Percentiles rank a stretch among this genome's conserved stretches.
These are phyloP conservation scores for Botrytis medusae DNA, from an alignment of 2,329 filamentous ascomycete species.

Conservation along the genomic window DNA sequence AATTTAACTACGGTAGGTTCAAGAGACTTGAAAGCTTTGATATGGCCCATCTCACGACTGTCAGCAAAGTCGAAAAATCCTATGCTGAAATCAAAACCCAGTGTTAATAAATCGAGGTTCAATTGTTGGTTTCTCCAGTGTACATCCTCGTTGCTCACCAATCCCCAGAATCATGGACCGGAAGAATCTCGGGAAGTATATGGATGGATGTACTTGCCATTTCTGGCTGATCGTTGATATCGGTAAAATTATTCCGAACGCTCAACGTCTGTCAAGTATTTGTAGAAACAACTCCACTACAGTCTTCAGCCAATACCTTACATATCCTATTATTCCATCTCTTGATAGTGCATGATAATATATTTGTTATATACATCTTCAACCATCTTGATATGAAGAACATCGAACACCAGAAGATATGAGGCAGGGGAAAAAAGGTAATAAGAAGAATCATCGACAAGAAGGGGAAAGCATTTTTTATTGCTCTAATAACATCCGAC, in stretches of 20 bases:
- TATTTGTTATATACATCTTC: neutral
- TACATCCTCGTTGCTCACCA: neutral
- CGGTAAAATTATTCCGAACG: neutral
- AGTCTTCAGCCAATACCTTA: neutral
- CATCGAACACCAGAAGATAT: neutral
- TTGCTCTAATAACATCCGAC: too few relatives aligned
- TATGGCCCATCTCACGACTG: neutral
- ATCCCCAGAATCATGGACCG: neutral
- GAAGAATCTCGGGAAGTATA: neutral
- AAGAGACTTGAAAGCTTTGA: neutral
- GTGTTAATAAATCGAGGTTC: neutral
- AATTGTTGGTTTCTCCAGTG: neutral
- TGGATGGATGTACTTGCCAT: neutral
- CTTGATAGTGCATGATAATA: neutral
- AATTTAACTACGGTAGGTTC: neutral
- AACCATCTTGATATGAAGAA: neutral
- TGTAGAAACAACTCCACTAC: neutral
- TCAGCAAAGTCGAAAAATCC: neutral
- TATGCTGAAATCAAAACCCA: neutral
- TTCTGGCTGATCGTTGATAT: neutral
- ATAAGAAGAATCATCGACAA: neutral
- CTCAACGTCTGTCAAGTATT: neutral
- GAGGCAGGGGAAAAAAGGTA: neutral
- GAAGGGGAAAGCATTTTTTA: neutral
- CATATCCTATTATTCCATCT: neutral